phyloP scores from a whole-genome alignment of 345 rosid genomes.

The Tarenaya hassleriana region DNA sequence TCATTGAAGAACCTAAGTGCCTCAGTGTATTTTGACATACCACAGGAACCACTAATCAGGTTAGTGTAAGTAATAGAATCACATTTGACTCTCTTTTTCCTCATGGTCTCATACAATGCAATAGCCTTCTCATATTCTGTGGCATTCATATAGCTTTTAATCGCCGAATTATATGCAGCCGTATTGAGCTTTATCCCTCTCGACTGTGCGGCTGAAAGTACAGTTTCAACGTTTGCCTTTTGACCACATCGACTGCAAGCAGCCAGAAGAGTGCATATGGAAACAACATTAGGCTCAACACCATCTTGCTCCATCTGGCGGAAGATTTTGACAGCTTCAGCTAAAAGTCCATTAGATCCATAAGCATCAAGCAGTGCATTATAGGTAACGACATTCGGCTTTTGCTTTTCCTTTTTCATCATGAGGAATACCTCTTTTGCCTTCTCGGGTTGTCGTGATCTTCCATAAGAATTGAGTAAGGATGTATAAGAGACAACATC shows the following conservation, averaged over 20 bases:
- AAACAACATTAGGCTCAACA: slow-evolving; percentile 60
- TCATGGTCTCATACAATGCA: slow-evolving; percentile 64
- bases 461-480: slow-evolving; percentile 84
- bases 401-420: slow-evolving; percentile 63
- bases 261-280: slow-evolving; percentile 77
- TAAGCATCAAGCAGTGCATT: slow-evolving; percentile 89
- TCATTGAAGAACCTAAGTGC: slow-evolving; percentile 66
- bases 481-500: slow-evolving; percentile 81
- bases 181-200: slow-evolving; percentile 74
- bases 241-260: slow-evolving; percentile 72
- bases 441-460: slow-evolving; percentile 67
- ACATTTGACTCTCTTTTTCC: slow-evolving; percentile 48
- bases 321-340: slow-evolving; percentile 69
- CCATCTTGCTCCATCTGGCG: slow-evolving; percentile 81
- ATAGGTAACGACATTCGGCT: slow-evolving; percentile 70
- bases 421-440: slow-evolving; percentile 65
- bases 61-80: slow-evolving; percentile 79
- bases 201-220: slow-evolving; percentile 71
- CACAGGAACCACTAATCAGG: slow-evolving; percentile 68
- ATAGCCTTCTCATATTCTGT: slow-evolving; percentile 72
- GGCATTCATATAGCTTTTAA: slow-evolving; percentile 76
- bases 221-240: slow-evolving; percentile 67
- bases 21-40: slow-evolving; percentile 61
- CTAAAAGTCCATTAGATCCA: slow-evolving; percentile 74
- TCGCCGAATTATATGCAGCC: slow-evolving; percentile 79